phyloP scores from a whole-genome alignment of 345 rosid genomes.

The Camelina hispida region DNA sequence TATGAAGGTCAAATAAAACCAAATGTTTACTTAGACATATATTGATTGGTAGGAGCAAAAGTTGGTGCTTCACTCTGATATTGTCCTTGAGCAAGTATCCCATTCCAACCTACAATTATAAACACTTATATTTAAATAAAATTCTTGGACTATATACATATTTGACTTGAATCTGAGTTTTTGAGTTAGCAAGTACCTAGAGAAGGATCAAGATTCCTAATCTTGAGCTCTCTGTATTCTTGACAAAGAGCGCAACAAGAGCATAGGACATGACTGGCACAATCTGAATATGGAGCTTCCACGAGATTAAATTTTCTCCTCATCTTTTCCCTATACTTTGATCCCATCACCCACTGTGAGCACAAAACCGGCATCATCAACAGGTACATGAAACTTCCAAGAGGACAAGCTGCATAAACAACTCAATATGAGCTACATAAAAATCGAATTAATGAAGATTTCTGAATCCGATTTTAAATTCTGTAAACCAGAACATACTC shows the following conservation, averaged over 20 bases:
- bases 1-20: conserved; percentile 3
- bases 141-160: conserved; percentile 6
- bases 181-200: conserved; percentile 43
- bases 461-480: neutral
- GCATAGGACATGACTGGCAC: conserved; percentile 48
- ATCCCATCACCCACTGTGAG: conserved; percentile 60
- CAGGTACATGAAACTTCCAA: conserved; percentile 48
- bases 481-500: conserved; percentile 40
- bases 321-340: conserved; percentile 54
- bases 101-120: conserved; percentile 51
- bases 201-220: conserved; percentile 54
- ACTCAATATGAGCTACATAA: neutral
- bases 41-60: conserved; percentile 47
- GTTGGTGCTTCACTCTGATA: conserved; percentile 28
- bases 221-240: conserved; percentile 58
- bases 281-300: conserved; percentile 56
- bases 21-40: conserved; percentile 43
- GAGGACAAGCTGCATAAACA: conserved; percentile 48
- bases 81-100: conserved; percentile 47
- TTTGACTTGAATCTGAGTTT: neutral
- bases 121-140: neutral
- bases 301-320: conserved; percentile 52
- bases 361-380: conserved; percentile 55
- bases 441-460: neutral
- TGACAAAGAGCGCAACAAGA: conserved; percentile 55